phyloP scores from a whole-genome alignment of 1,284 basidiomycete genomes.

The Tausonia pullulans region DNA sequence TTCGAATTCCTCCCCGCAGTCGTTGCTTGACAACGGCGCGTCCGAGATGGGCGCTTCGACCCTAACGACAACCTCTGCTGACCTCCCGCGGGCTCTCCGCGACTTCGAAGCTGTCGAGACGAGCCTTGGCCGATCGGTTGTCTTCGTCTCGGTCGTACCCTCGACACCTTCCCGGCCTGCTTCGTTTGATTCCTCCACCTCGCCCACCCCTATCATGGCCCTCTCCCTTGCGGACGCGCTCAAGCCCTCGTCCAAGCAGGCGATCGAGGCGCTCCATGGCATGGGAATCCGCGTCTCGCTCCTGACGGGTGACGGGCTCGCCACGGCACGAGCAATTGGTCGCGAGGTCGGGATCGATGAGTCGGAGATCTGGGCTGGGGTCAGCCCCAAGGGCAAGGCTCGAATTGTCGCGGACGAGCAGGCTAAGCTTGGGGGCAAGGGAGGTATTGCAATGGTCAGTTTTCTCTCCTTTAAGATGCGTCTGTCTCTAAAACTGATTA shows the following conservation, averaged over 20 bases:
- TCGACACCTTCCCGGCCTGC: constrained; percentile 25
- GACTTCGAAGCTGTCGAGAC: constrained; percentile 58
- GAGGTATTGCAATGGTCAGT: constrained; percentile 77
- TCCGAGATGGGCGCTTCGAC: neutral
- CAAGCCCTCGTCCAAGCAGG: constrained; percentile 67
- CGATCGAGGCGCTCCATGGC: constrained; percentile 59
- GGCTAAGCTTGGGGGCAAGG: constrained; percentile 29
- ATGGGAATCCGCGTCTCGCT: constrained; percentile 87
- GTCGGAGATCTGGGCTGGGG: constrained; percentile 71
- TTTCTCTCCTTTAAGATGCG: constrained; percentile 6
- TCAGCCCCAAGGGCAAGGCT: constrained; percentile 89
- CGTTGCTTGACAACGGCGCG: constrained; percentile 15
- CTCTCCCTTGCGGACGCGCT: constrained; percentile 73
- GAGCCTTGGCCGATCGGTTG: constrained; percentile 62
- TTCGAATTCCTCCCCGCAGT: neutral
- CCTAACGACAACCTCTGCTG: constrained; percentile 27
- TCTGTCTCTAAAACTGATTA: neutral
- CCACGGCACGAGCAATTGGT: constrained; percentile 74
- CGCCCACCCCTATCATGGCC: constrained; percentile 47
- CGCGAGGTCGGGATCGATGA: constrained; percentile 68
- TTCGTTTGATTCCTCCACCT: constrained; percentile 27
- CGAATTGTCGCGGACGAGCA: constrained; percentile 53
- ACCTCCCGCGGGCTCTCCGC: constrained; percentile 48
- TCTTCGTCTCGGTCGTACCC: constrained; percentile 58
- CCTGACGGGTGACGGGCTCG: constrained; percentile 78